Evolutionary conservation across 2,329 filamentous ascomycete species (phyloP), one percentile per base, ranked within the genome.

Genomic region (Corinectria fuckeliana): DNA sequence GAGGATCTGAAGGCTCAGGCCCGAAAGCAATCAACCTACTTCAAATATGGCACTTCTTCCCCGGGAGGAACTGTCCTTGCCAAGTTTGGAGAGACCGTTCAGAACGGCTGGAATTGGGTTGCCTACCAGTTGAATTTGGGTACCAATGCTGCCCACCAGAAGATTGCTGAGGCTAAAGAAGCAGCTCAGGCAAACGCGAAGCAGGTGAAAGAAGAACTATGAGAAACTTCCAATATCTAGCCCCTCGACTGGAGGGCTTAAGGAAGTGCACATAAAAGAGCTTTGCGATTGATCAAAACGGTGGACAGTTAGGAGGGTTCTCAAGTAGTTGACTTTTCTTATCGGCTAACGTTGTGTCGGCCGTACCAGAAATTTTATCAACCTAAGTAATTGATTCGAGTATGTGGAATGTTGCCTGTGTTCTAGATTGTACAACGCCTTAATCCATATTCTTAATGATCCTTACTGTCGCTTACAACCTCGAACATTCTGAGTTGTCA

Each of bases 1-100:
- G 89, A 93, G 60, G 84, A 92, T 71, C 81, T 94, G 18, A 85
- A 86, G 61, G 89, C 90, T 8, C 81, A 86, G 59, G 91, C 89
- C 14, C 87, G 90, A 66, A 88, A 88, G 74, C 89, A 93, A 69
- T 83, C 86, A 20, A 91, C 88, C 20, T 93, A 89, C 75, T 94
- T 92, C 81, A 85, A 84, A 70, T 91, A 93, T 69, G 91, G 91
- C 51, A 91, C 89, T 5, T 85, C 82, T 8, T 84, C 84, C 25
- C 89, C 91, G 13, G 77, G 83, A 50, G 86, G 81, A 50, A 91
- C 89, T 6, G 76, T 92, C 47, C 84, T 87, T 63, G 88, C 87
- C 71, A 89, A 89, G 75, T 68, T 91, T 57, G 76, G 77, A 58
- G 83, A 84, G 62, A 76, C 74, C 48, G 75, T 82, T 60, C 75